Conservation (phyloP, 768 basidiomycete species). For the Boletus rubroflammeus region DNA sequence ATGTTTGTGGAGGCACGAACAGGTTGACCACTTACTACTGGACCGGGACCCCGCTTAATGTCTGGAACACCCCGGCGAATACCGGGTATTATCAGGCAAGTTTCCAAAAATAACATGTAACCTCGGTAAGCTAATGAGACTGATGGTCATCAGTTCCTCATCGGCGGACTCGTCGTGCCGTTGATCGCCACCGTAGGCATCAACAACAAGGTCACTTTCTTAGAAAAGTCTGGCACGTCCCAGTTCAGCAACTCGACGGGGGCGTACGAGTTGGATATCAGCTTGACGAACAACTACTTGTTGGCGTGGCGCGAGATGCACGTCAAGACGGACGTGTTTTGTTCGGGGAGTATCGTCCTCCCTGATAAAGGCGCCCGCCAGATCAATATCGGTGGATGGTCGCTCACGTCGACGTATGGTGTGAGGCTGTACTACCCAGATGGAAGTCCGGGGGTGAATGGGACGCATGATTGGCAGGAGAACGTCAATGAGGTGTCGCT, state of each 20-base stretch:
- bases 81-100: slow-evolving; percentile 70
- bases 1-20: slow-evolving; percentile 61
- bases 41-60: slow-evolving; percentile 46
- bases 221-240: slow-evolving; percentile 70
- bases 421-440: slow-evolving; percentile 71
- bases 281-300: slow-evolving; percentile 41
- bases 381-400: slow-evolving; percentile 48
- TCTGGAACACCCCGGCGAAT: slow-evolving; percentile 63
- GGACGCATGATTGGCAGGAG: slow-evolving; percentile 80
- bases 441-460: slow-evolving; percentile 63
- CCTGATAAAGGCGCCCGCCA: slow-evolving; percentile 61
- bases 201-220: slow-evolving; percentile 78
- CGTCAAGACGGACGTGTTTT: slow-evolving; percentile 75
- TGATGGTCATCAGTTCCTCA: slow-evolving; percentile 20
- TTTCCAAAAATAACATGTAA: not conserved
- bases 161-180: slow-evolving; percentile 64
- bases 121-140: not conserved
- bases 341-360: slow-evolving; percentile 67
- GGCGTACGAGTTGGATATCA: slow-evolving; percentile 73
- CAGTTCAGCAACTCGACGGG: slow-evolving; percentile 68
- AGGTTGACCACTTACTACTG: slow-evolving; percentile 54
- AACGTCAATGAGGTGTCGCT: slow-evolving; percentile 52
- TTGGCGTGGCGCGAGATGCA: slow-evolving; percentile 75
- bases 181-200: slow-evolving; percentile 72
- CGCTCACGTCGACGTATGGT: slow-evolving; percentile 65